phyloP scores from a whole-genome alignment of 192 early-diverging fungal genomes.

The Gryganskiella cystojenkinii region DNA sequence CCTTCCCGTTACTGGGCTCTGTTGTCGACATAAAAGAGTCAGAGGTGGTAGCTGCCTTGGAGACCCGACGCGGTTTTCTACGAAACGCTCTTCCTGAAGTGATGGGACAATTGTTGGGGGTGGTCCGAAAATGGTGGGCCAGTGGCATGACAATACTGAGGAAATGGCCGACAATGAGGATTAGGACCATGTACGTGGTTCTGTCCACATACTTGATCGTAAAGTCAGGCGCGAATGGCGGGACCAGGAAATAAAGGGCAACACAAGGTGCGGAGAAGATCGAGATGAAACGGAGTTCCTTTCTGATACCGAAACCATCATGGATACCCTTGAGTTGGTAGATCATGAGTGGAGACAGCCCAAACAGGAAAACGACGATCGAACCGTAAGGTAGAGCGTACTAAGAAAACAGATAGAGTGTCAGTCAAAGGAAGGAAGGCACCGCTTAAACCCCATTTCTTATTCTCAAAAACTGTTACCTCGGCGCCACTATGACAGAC shows the following conservation, averaged over 20 bases:
- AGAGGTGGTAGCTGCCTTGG: too few relatives aligned
- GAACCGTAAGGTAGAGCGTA: conserved; percentile 19
- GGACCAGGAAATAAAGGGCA: conserved; percentile 55
- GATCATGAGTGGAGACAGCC: conserved; percentile 59
- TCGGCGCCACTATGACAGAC: conserved; percentile 22
- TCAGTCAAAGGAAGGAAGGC: neutral
- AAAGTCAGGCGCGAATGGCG: conserved; percentile 10
- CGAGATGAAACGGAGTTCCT: conserved; percentile 63
- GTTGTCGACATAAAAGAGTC: too few relatives aligned
- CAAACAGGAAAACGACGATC: conserved; percentile 50
- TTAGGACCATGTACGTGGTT: conserved; percentile 25
- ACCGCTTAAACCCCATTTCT: neutral
- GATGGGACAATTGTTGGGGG: conserved; percentile 14
- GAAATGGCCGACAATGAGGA: conserved; percentile 25
- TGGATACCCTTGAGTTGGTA: conserved; percentile 56
- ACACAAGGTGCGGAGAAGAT: conserved; percentile 54
- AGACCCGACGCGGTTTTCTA: neutral
- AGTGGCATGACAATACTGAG: conserved; percentile 28
- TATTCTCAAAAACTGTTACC: too few relatives aligned
- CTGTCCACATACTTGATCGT: conserved; percentile 8
- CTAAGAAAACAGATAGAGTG: conserved; percentile 1
- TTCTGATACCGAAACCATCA: conserved; percentile 68
- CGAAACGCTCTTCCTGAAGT: conserved; percentile 3
- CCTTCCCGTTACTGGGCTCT: neutral
- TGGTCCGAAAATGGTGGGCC: conserved; percentile 20